phyloP scores from a whole-genome alignment of 2,329 filamentous ascomycete genomes.

The Proliferodiscus dingleyae region DNA sequence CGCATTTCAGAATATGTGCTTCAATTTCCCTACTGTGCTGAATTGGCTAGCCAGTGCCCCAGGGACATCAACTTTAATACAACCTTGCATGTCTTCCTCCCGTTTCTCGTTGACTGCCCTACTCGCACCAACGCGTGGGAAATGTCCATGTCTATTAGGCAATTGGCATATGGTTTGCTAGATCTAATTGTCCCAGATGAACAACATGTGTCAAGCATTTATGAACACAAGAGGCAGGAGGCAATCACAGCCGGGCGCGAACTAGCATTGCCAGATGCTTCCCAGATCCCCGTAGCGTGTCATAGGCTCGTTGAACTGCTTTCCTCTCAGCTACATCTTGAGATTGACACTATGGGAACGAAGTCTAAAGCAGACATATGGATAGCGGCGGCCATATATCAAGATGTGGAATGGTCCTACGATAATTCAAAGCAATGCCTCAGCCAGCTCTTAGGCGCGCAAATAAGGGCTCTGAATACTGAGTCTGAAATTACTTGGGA shows the following conservation, averaged over 20 bases:
- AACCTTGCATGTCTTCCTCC: constrained; percentile 53
- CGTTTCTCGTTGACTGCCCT: constrained; percentile 55
- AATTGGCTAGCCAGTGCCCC: constrained; percentile 23
- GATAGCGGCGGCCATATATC: constrained; percentile 24
- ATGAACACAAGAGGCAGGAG: constrained; percentile 29
- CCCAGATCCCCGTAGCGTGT: constrained; percentile 24
- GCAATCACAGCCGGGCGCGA: constrained; percentile 24
- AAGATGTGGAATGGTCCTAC: constrained; percentile 28
- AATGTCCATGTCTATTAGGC: constrained; percentile 44
- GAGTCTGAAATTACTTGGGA: constrained; percentile 27
- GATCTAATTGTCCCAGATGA: constrained; percentile 32
- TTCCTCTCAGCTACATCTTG: constrained; percentile 7
- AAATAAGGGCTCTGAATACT: constrained; percentile 4
- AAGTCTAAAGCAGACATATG: constrained; percentile 20
- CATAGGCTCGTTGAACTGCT: constrained; percentile 15
- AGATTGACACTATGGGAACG: not conserved
- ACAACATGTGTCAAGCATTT: constrained; percentile 18
- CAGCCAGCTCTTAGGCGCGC: constrained; percentile 8
- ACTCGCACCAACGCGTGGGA: constrained; percentile 53
- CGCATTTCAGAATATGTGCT: constrained; percentile 46
- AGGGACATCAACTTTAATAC: constrained; percentile 20
- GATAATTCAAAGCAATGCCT: constrained; percentile 20
- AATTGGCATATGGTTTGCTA: constrained; percentile 51
- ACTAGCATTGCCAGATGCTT: constrained; percentile 21
- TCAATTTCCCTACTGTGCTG: constrained; percentile 33